Base-by-base conservation (phyloP, 306 rosid genomes). In the Parietaria judaica region DNA sequence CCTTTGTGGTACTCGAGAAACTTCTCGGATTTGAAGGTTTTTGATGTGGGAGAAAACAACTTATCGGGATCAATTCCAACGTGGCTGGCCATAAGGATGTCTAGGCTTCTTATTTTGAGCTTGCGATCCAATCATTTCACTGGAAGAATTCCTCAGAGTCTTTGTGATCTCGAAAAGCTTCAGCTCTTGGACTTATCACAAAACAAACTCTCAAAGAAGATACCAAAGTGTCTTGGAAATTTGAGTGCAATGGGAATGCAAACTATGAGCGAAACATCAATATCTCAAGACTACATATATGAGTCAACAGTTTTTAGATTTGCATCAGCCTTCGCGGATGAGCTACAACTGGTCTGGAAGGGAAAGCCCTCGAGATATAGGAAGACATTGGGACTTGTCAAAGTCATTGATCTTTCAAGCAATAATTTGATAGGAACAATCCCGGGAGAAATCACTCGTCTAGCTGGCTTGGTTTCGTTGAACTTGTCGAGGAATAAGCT, bases 11-110 rank as follows among this genome's bases (percentile, higher is more conserved):
- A 23, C 52, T 9, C 62, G 23, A 8, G 45, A 41, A 49, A 50
- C 7, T 67, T 54, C 41, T 15, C 0, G 8, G 9, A 1, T 0
- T 44, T 73, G 10, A n/a, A 0, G 12, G 23, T 51, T 56, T 3
- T 73, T 11, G 69, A 67, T 67, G 36, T 67, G 4, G 61, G 58
- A 31, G 55, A 51, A 12, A 73, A 73, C 57, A 31, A 56, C 11
- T 47, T 73, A 4, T 73, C 51, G 7, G 57, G 73, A 4, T 11
- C n/a, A 8, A 13, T 67, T 31, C 64, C 71, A 2, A 5, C 36
- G 1, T 72, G 72, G 72, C 5, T 61, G 34, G 73, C 69, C 6
- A 10, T 5, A 1, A 35, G 17, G 0, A 16, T 56, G 14, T 3
- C 36, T 5, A 38, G 9, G 14, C 51, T 67, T 64, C 36, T 4